A percentile compares a stretch with the other conserved stretches of the same genome.
phyloP scores from a whole-genome alignment of 192 early-diverging fungal genomes.

The Podila horticola region DNA sequence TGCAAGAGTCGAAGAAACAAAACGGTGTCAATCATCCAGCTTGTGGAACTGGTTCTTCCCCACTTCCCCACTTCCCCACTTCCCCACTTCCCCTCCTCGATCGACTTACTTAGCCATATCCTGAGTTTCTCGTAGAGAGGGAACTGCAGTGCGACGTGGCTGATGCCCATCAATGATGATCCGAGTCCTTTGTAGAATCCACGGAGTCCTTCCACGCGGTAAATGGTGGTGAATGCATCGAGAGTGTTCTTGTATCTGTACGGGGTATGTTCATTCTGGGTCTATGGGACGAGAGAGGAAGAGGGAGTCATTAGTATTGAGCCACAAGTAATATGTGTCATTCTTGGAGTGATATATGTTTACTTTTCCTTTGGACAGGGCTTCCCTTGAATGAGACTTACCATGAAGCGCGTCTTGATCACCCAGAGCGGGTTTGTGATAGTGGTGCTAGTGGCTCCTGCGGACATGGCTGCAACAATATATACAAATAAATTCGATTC shows the following conservation, averaged over 20 bases:
- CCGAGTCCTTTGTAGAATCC: slow-evolving; percentile 95
- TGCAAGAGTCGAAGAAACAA: not conserved
- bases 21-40: not conserved
- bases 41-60: not conserved
- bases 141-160: slow-evolving; percentile 94
- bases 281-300: slow-evolving; percentile 53
- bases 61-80: not conserved
- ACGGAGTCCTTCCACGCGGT: slow-evolving; percentile 74
- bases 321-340: not conserved
- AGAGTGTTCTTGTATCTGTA: slow-evolving; percentile 86
- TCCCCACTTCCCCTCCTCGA: not conserved
- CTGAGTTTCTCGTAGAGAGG: slow-evolving; percentile 96
- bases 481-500: slow-evolving; percentile 69
- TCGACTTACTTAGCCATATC: slow-evolving; percentile 60
- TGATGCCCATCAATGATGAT: slow-evolving; percentile 90
- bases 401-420: slow-evolving; percentile 90
- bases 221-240: slow-evolving; percentile 85
- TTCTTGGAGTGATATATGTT: not conserved
- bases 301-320: not conserved
- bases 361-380: not conserved
- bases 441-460: slow-evolving; percentile 80
- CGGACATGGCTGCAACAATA: slow-evolving; percentile 87
- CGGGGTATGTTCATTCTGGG: slow-evolving; percentile 76
- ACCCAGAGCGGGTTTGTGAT: slow-evolving; percentile 94
- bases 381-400: too few relatives aligned